Base-by-base conservation (phyloP, 805 yeast genomes). In the Starmerella asiatica region DNA sequence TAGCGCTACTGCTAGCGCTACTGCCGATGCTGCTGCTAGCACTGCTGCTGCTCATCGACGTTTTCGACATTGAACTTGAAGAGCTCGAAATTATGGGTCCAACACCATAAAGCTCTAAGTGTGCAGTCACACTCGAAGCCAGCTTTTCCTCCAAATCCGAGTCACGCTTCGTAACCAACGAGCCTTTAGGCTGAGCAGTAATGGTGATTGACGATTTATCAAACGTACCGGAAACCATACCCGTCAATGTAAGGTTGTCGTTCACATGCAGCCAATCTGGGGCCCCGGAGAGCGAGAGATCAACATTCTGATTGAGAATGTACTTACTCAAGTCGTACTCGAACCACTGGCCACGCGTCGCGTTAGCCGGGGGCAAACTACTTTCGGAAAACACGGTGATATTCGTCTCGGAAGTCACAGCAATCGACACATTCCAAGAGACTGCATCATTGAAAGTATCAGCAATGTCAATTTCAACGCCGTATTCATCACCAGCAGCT, bases 241-340 rank as follows among this genome's bases (percentile, higher is more conserved):
- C 94, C 20, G 57, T 60, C 43, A 86, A 68, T 1, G 94, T 76
- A 55, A 68, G 58, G 56, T 85, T 84, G 15, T 69, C 52, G 53
- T 73, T 68, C 58, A 69, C 83, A 2, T 63, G 54, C 37, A 86
- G 60, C 94, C 94, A 83, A 38, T 56, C 56, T n/a, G 67, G 56
- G 26, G 51, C 62, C 9, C 36, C 15, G 57, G 1, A 85, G 58
- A 50, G 40, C 4, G 42, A 18, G 21, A 57, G 42, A 4, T 40
- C 34, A 7, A 50, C 46, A 21, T 48, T 47, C 21, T 50, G 40
- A 42, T 29, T 70, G 55, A 81, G 76, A 48, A 68, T 69, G 3
- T 76, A 43, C 29, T 70, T 60, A 37, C 88, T 86, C 21, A 86
- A 60, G 1, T 67, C 55, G 48, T 73, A 67, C 29, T 65, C 54